These are phyloP conservation scores for Neonectria neomacrospora DNA, from an alignment of 2,329 filamentous ascomycete genomes.

Conservation along the genomic window DNA sequence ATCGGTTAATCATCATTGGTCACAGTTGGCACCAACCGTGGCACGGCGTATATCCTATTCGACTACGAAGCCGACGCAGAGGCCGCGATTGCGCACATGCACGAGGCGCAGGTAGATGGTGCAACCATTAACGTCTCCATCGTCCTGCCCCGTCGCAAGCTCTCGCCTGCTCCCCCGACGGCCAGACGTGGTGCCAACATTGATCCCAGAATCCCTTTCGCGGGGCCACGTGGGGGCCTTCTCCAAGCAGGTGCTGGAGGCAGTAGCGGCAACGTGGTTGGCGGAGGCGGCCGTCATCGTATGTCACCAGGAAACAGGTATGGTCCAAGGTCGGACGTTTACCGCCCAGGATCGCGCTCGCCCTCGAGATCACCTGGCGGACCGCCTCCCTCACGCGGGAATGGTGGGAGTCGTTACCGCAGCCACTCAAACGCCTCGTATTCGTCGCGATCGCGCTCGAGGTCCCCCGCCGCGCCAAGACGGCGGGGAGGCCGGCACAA, in stretches of 20 bases:
- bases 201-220: constrained; percentile 57
- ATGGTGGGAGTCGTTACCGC: constrained; percentile 54
- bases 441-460: constrained; percentile 61
- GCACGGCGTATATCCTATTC: constrained; percentile 93
- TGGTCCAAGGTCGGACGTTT: constrained; percentile 64
- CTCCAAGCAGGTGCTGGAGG: constrained; percentile 37
- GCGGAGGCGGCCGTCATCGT: constrained; percentile 52
- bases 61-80: constrained; percentile 82
- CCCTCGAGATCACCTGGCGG: constrained; percentile 56
- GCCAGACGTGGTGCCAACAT: constrained; percentile 72
- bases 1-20: constrained; percentile 28
- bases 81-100: constrained; percentile 93
- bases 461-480: constrained; percentile 52
- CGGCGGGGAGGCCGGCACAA: constrained; percentile 45
- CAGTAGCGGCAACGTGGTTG: constrained; percentile 48
- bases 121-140: constrained; percentile 87
- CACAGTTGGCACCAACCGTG: constrained; percentile 86
- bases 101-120: constrained; percentile 94
- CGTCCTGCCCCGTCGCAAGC: constrained; percentile 83
- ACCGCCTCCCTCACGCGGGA: constrained; percentile 51
- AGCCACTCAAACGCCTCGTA: constrained; percentile 58
- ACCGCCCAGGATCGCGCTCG: constrained; percentile 70
- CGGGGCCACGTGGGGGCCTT: constrained; percentile 49
- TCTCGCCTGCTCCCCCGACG: constrained; percentile 81
- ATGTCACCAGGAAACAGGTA: constrained; percentile 51